Percentiles rank a stretch among this genome's conserved stretches.
Evolutionary conservation across 2,329 filamentous ascomycete genomes (phyloP).

Genomic region (Talaromyces sp.): DNA sequence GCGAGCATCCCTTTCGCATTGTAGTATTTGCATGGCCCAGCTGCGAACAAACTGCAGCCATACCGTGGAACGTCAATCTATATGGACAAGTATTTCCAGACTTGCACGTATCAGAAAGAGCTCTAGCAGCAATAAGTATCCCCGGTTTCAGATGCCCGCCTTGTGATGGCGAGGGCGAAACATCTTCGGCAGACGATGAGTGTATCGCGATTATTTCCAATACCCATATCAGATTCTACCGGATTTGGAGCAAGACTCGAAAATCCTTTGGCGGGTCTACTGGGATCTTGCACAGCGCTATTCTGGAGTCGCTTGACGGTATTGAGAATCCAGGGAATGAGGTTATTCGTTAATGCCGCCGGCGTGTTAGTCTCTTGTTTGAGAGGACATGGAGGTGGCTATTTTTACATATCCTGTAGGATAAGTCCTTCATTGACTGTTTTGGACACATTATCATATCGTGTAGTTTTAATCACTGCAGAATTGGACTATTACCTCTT

Average conservation of each 20-base stretch:
- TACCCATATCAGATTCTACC: constrained; percentile 92
- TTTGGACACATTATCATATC: background rate
- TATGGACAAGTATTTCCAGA: constrained; percentile 12
- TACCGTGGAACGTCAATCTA: constrained; percentile 68
- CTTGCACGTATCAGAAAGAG: constrained; percentile 3
- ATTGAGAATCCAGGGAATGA: constrained; percentile 56
- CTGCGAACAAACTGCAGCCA: constrained; percentile 76
- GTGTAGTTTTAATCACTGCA: background rate
- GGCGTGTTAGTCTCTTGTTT: background rate
- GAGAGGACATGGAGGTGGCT: background rate
- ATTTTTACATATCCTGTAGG: background rate
- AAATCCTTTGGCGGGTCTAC: constrained; percentile 50
- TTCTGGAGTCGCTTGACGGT: constrained; percentile 75
- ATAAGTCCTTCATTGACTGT: background rate
- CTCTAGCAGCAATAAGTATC: constrained; percentile 6
- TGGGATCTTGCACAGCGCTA: constrained; percentile 73
- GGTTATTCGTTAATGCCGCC: constrained; percentile 57
- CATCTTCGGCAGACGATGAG: constrained; percentile 54
- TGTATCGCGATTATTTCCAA: constrained; percentile 90
- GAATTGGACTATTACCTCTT: background rate
- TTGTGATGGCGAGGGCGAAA: constrained; percentile 15
- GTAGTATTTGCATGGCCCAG: constrained; percentile 94
- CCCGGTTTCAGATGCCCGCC: constrained; percentile 2
- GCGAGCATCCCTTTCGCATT: constrained; percentile 82
- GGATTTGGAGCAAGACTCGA: constrained; percentile 72